These are phyloP conservation scores for Pseudonitzschia multistriata DNA, from an alignment of 108 stramenopile genomes.

Conservation along the genomic window DNA sequence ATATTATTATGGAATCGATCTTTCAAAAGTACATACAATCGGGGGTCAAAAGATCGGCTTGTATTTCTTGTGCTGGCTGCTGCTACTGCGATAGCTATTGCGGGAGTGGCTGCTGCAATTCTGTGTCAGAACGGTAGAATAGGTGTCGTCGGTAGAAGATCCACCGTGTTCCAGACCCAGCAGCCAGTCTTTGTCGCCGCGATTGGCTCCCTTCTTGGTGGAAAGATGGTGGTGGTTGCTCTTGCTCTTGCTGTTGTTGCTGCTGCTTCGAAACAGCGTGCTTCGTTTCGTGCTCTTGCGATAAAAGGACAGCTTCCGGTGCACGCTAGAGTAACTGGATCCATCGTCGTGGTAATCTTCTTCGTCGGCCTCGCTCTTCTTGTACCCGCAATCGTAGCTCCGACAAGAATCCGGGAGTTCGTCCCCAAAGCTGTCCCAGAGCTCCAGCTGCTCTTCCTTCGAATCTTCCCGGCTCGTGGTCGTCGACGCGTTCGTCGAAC, in stretches of 20 bases:
- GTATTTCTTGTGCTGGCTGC: background rate
- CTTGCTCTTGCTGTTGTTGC: background rate
- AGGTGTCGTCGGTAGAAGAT: background rate
- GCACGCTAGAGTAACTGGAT: conserved; percentile 1
- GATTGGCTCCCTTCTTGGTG: background rate
- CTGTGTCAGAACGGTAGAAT: background rate
- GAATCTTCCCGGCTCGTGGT: background rate
- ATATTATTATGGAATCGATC: too few relatives aligned
- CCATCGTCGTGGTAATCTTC: conserved; percentile 2
- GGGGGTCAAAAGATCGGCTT: background rate
- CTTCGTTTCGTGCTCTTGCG: background rate
- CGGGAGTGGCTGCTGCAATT: background rate
- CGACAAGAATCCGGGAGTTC: background rate
- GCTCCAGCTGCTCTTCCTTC: background rate
- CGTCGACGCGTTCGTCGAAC: background rate
- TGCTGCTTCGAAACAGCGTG: background rate
- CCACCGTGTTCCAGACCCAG: background rate
- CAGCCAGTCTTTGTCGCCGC: background rate
- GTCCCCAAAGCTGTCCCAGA: background rate
- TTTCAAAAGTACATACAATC: too few relatives aligned
- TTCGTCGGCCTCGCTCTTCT: background rate
- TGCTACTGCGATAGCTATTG: background rate
- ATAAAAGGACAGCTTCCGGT: conserved; percentile 4
- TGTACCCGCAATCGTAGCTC: background rate
- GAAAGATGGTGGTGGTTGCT: background rate